Conservation (phyloP, 2,329 filamentous ascomycete species). For the Fusarium tuaranense region DNA sequence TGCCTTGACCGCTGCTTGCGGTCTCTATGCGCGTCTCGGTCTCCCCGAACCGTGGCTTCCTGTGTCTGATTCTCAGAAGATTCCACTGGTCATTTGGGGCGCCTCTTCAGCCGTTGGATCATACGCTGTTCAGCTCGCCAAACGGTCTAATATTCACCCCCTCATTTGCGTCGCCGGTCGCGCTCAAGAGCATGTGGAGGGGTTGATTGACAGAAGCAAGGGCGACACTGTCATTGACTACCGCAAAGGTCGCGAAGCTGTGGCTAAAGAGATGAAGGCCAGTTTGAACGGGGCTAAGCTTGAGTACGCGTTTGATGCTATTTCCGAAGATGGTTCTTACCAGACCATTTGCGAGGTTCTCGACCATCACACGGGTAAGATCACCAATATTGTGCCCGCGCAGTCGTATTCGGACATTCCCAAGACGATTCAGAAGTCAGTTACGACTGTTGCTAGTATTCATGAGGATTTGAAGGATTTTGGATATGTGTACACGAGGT, state of each 20-base stretch:
- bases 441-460: constrained; percentile 24
- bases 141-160: constrained; percentile 23
- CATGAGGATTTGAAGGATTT: constrained; percentile 25
- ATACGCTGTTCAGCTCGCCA: constrained; percentile 20
- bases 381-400: constrained; percentile 23
- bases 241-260: not conserved
- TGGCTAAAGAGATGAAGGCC: not conserved
- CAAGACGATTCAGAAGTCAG: constrained; percentile 20
- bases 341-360: constrained; percentile 28
- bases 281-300: not conserved
- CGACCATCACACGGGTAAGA: constrained; percentile 7
- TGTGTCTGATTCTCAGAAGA: not conserved
- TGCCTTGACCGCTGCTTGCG: constrained; percentile 22
- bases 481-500: not conserved
- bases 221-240: constrained; percentile 33
- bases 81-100: constrained; percentile 24
- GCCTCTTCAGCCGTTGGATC: constrained; percentile 31
- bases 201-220: constrained; percentile 12
- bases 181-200: constrained; percentile 20
- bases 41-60: constrained; percentile 14
- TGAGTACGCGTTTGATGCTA: constrained; percentile 18
- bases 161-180: constrained; percentile 31
- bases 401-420: constrained; percentile 29
- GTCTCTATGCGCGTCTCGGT: constrained; percentile 9
- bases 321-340: constrained; percentile 29